Evolutionary conservation across 1,139 yeast species (phyloP).

Genomic region (Candida glucosophila): DNA sequence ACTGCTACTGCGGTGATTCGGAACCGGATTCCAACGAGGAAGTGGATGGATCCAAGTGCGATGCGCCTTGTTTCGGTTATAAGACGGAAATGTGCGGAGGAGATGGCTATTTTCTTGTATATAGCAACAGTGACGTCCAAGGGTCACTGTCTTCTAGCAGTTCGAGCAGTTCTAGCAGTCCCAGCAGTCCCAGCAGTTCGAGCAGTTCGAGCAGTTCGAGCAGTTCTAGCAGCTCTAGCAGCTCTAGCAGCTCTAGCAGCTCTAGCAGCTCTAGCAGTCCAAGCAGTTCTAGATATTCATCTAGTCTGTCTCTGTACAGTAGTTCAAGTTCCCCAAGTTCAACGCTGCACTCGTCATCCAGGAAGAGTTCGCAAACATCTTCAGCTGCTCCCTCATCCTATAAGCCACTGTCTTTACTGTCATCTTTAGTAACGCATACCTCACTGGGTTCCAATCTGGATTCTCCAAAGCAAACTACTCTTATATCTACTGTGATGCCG

Average conservation of each 20-base stretch:
- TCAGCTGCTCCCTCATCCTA: too few relatives aligned
- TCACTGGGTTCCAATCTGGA: constrained; percentile 4
- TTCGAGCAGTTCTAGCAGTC: constrained; percentile 7
- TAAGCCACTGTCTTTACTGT: too few relatives aligned
- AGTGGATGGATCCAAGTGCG: constrained; percentile 34
- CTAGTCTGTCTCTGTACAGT: too few relatives aligned
- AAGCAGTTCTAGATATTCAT: too few relatives aligned
- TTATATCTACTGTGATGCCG: constrained; percentile 15
- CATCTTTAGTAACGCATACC: constrained; percentile 6
- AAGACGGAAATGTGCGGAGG: constrained; percentile 59
- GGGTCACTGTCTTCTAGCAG: constrained; percentile 8
- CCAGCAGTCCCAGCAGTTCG: constrained; percentile 9
- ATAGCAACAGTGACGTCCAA: constrained; percentile 21
- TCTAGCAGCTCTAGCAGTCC: too few relatives aligned
- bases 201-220: constrained; percentile 5
- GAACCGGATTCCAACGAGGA: constrained; percentile 25
- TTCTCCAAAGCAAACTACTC: constrained; percentile 6
- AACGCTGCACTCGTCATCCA: too few relatives aligned
- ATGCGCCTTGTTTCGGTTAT: constrained; percentile 47
- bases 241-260: constrained; percentile 2
- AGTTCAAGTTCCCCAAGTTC: too few relatives aligned
- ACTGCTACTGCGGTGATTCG: constrained; percentile 55
- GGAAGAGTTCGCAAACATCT: too few relatives aligned
- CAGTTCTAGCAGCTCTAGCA: constrained; percentile 2
- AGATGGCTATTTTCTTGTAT: constrained; percentile 39